Evolutionary conservation across 2,329 filamentous ascomycete species (phyloP), one percentile per base, ranked within the genome.

Genomic region (Colletotrichum sublineola): DNA sequence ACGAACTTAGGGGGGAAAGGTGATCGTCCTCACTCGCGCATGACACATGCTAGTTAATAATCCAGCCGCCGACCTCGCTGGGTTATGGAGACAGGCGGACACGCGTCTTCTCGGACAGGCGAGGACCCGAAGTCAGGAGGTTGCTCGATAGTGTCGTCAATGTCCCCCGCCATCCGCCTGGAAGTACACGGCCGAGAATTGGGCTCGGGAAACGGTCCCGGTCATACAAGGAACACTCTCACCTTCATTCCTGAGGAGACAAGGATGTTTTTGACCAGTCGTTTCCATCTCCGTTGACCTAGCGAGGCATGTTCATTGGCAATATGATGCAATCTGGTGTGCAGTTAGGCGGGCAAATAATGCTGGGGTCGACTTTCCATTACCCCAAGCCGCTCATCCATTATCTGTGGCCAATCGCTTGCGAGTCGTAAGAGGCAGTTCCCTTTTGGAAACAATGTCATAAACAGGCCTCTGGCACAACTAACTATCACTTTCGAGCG

Each of bases 401-500:
- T 56, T 38, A 36, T 56, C 18, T 44, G 14, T n/a, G 38, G 18
- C 56, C 56, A 29, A 42, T 24, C 11, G 38, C 38, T 60, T 29
- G 56, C 38, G 11, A 8, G 20, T 14, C 53, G 18, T 5, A 4
- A 9, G 11, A 18, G 33, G n/a, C 20, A 2, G 11, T 8, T 38
- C 15, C 53, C 2, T 38, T 6, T 24, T 38, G 53, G 53, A 15
- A 15, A 11, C 18, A 33, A 56, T 56, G 53, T 38, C 33, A 40
- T 36, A 5, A 36, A 56, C 2, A 38, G 14, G 33, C 20, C 20
- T 40, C 5, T 40, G 20, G 33, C 62, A 29, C 31, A 44, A 15
- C 18, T 15, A 20, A n/a, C 38, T n/a, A 20, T 64, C 36, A 31
- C 12, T 33, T 29, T 42, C 20, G 69, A 18, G 60, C 69, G 33